These are phyloP conservation scores for Alternaria ventricosa DNA, from an alignment of 2,329 filamentous ascomycete genomes.

Conservation along the genomic window DNA sequence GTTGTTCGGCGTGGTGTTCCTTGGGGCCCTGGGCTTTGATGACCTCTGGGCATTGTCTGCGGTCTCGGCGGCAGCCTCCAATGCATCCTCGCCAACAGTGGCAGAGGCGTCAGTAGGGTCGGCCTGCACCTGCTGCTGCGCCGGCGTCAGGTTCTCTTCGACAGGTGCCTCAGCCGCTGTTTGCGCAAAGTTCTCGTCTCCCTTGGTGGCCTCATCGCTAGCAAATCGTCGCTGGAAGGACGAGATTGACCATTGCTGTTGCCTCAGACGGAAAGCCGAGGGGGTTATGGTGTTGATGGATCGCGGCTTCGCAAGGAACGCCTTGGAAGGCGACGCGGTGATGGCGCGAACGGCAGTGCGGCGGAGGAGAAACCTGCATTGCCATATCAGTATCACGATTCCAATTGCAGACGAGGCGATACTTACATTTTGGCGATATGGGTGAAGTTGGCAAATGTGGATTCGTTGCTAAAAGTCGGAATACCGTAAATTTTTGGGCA, in stretches of 20 bases:
- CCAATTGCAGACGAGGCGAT: not conserved
- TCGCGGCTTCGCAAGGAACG: constrained; percentile 51
- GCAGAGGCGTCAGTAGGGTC: constrained; percentile 33
- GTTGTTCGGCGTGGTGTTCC: constrained; percentile 26
- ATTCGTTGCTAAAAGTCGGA: not conserved
- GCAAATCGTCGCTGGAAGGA: constrained; percentile 57
- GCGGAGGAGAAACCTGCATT: constrained; percentile 64
- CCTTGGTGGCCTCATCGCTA: constrained; percentile 54
- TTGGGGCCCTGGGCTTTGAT: not conserved
- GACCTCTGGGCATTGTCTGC: not conserved
- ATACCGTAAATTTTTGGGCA: constrained; percentile 14
- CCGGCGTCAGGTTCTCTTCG: constrained; percentile 41
- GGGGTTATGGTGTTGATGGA: constrained; percentile 45
- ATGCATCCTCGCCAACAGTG: constrained; percentile 35
- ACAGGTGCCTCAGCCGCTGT: constrained; percentile 44
- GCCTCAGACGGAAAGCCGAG: constrained; percentile 36
- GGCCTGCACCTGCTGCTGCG: constrained; percentile 33
- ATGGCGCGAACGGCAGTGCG: constrained; percentile 64
- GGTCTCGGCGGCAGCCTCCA: constrained; percentile 17
- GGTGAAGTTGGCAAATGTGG: not conserved
- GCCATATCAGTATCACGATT: constrained; percentile 6
- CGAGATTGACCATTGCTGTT: constrained; percentile 50
- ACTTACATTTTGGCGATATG: constrained; percentile 25
- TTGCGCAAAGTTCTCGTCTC: constrained; percentile 47
- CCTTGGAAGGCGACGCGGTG: constrained; percentile 54